Base-by-base conservation (phyloP, 371 early-diverging fungal genomes). In the Nosema granulosis region DNA sequence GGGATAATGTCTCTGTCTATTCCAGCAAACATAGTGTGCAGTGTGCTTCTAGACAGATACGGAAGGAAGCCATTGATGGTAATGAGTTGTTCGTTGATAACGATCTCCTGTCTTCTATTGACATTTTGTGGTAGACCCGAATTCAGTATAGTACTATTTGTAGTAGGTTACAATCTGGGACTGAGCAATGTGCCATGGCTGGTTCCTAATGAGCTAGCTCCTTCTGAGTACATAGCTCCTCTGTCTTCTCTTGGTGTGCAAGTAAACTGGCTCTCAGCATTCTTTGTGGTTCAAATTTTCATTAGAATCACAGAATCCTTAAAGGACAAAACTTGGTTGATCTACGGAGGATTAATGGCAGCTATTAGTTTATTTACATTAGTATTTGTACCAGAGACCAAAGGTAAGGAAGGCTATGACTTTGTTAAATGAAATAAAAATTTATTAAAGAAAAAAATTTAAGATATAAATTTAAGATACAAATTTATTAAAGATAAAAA, bases 61-160 rank as follows among this genome's bases (percentile, higher is more conserved):
- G 93, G 92, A 1, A 89, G 94, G 11, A 89, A 92, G 12, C 87
- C 88, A 1, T 82, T 94, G 22, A 86, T 94, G 43, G 79, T 94
- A 34, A 68, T 85, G 0, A 90, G 92, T 0, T 83, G 88, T 16
- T 63, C 81, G 0, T 82, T 86, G 0, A 91, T 92, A 90, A 84
- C 88, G 20, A 65, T 85, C 9, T 63, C 80, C 13, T 34, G 70
- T n/a, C 20, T 63, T 28, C 20, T 51, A 51, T 68, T 57, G 20
- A 62, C 69, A 0, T 81, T 88, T 62, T 88, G 88, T 29, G 75
- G 85, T 37, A 79, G 90, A 28, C 89, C 90, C 16, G 88, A 88
- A 31, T 87, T 88, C 9, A 87, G 88, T 76, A 85, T 91, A 76
- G 88, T 90, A 84, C 74, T 90, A 51, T 92, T 91, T 84, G 89